Evolutionary conservation across 2,329 filamentous ascomycete genomes (phyloP).

Genomic region (Septoria linicola): DNA sequence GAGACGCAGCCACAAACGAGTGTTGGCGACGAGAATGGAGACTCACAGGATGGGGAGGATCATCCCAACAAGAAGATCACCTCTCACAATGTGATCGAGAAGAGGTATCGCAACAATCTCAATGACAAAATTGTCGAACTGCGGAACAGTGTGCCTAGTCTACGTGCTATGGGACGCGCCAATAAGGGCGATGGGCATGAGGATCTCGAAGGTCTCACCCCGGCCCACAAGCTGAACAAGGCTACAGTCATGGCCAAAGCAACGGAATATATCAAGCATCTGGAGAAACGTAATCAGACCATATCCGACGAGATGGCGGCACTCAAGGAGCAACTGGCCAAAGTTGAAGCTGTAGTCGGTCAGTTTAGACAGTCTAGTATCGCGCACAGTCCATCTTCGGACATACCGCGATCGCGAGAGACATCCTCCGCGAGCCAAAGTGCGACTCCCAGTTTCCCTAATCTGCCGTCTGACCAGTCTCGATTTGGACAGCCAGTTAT

Average conservation of each 20-base stretch:
- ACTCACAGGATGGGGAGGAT: constrained; percentile 35
- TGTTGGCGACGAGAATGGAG: constrained; percentile 49
- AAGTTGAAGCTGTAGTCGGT: constrained; percentile 66
- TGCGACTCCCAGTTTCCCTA: constrained; percentile 30
- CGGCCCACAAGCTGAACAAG: constrained; percentile 94
- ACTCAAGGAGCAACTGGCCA: constrained; percentile 70
- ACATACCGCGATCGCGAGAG: constrained; percentile 28
- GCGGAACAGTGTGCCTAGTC: constrained; percentile 84
- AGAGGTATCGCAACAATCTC: constrained; percentile 90
- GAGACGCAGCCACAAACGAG: constrained; percentile 27
- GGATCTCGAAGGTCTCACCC: constrained; percentile 66
- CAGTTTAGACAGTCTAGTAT: constrained; percentile 31
- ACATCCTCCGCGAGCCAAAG: constrained; percentile 31
- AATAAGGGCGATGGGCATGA: constrained; percentile 68
- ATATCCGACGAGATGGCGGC: constrained; percentile 76
- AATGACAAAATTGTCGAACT: constrained; percentile 96
- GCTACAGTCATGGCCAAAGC: constrained; percentile 95
- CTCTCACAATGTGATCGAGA: constrained; percentile 97
- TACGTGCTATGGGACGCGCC: constrained; percentile 72
- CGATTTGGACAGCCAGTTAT: constrained; percentile 28
- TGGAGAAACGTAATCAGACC: constrained; percentile 85
- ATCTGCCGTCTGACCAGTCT: constrained; percentile 29
- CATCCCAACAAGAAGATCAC: constrained; percentile 72
- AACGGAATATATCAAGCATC: constrained; percentile 90
- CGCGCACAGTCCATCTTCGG: constrained; percentile 26